Evolutionary conservation across 331 rosid species (phyloP).

Genomic region (Acacia pycnantha): DNA sequence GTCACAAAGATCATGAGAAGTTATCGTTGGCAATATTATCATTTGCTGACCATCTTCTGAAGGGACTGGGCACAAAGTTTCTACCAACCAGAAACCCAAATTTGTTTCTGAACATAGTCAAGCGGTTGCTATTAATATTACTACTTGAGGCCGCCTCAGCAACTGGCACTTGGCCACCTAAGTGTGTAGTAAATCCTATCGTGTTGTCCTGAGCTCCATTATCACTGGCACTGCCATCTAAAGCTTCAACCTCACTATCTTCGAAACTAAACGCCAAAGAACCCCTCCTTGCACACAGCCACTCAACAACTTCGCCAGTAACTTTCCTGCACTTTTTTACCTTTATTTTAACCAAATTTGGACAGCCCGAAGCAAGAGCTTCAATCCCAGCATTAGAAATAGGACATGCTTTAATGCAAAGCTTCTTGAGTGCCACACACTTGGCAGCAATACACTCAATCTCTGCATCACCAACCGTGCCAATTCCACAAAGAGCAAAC

Average conservation of each 20-base stretch:
- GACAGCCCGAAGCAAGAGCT: constrained; percentile 78
- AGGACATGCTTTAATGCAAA: constrained; percentile 81
- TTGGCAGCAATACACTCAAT: constrained; percentile 70
- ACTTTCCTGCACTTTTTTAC: constrained; percentile 79
- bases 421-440: constrained; percentile 67
- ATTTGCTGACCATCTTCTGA: constrained; percentile 62
- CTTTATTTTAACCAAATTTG: constrained; percentile 84
- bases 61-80: constrained; percentile 61
- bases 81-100: constrained; percentile 63
- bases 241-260: constrained; percentile 41
- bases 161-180: constrained; percentile 26
- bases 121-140: constrained; percentile 40
- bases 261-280: constrained; percentile 68
- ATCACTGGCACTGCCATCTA: constrained; percentile 53
- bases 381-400: constrained; percentile 72
- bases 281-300: constrained; percentile 59
- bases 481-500: constrained; percentile 76
- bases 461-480: constrained; percentile 63
- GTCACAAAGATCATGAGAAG: constrained; percentile 28
- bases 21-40: constrained; percentile 38
- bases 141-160: constrained; percentile 45
- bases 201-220: constrained; percentile 49
- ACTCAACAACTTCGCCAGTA: constrained; percentile 52
- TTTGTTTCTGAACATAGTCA: constrained; percentile 50
- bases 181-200: constrained; percentile 26